These are phyloP conservation scores for Penicillium sp. DNA, from an alignment of 2,329 filamentous ascomycete genomes.

Conservation along the genomic window DNA sequence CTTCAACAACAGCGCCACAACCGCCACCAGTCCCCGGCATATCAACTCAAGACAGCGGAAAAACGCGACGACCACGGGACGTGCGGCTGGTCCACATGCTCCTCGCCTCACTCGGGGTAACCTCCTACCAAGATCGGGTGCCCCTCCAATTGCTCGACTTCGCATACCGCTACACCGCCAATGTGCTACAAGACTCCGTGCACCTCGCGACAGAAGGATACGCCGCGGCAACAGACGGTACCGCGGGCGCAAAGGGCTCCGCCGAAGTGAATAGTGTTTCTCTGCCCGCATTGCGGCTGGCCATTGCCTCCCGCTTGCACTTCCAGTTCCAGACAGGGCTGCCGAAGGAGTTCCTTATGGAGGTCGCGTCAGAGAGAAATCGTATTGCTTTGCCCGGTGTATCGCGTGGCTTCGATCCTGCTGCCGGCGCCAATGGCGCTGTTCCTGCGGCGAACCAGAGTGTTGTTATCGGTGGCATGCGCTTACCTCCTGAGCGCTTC, in stretches of 20 bases:
- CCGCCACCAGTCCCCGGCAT: conserved; percentile 44
- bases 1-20: conserved; percentile 29
- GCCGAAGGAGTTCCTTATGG: conserved; percentile 62
- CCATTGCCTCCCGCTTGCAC: conserved; percentile 59
- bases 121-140: conserved; percentile 54
- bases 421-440: conserved; percentile 25
- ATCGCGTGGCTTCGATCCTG: conserved; percentile 50
- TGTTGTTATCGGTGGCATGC: conserved; percentile 52
- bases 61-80: conserved; percentile 50
- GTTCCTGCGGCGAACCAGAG: conserved; percentile 31
- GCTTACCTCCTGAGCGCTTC: conserved; percentile 63
- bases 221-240: conserved; percentile 38
- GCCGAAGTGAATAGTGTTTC: conserved; percentile 54
- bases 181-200: conserved; percentile 53
- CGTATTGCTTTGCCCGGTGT: conserved; percentile 54
- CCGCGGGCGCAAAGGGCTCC: conserved; percentile 36
- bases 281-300: conserved; percentile 58
- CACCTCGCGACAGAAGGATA: conserved; percentile 54
- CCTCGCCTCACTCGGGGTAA: conserved; percentile 50
- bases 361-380: conserved; percentile 58
- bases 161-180: conserved; percentile 55
- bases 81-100: conserved; percentile 53
- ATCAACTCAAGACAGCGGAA: conserved; percentile 48
- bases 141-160: conserved; percentile 55
- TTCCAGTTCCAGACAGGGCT: conserved; percentile 60